Base-by-base conservation (phyloP, 164 flowering plant genomes). In the Nymphaea thermarum region DNA sequence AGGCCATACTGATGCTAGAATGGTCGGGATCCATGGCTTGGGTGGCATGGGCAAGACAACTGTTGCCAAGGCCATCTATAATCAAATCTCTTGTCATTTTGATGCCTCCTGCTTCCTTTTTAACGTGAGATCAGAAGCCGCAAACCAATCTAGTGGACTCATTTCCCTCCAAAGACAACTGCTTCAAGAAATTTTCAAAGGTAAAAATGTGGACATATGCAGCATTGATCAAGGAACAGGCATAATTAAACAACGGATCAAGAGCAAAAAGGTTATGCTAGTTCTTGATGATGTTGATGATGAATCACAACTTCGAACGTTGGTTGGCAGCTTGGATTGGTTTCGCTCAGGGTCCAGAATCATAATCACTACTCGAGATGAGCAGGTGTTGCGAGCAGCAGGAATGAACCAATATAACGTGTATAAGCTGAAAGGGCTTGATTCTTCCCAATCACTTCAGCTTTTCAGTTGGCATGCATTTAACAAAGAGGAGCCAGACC, bases 391-490 rank as follows among this genome's bases (percentile, higher is more conserved):
- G n/a, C 6, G 5, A 6, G 63, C 42, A 36, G 15, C 7, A 6
- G 2, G 63, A 61, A n/a, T 61, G 42, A 10, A 36, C 7, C 7
- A 61, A 6, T 6, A 61, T 61, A n/a, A 61, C 7, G 16, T 61
- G 6, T 61, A 61, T 36, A 16, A 2, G n/a, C 63, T 61, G 6
- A n/a, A 61, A n/a, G 3, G 8, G 16, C 42, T 61, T 5, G 16
- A 61, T 62, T 12, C 10, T 36, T 6, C 11, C 6, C 41, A 62
- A 62, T 62, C 41, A n/a, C 11, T 62, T 11, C 16, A 62, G 6
- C 64, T 62, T 62, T 62, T 62, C 64, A 62, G 64, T n/a, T 62
- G n/a, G 11, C 64, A 62, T 62, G 64, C 64, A 11, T 62, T 62
- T n/a, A 6, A 17, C 16, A 62, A 17, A 36, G n/a, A 62, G 8